phyloP scores from a whole-genome alignment of 768 basidiomycete species.

The Heimioporus sp. region DNA sequence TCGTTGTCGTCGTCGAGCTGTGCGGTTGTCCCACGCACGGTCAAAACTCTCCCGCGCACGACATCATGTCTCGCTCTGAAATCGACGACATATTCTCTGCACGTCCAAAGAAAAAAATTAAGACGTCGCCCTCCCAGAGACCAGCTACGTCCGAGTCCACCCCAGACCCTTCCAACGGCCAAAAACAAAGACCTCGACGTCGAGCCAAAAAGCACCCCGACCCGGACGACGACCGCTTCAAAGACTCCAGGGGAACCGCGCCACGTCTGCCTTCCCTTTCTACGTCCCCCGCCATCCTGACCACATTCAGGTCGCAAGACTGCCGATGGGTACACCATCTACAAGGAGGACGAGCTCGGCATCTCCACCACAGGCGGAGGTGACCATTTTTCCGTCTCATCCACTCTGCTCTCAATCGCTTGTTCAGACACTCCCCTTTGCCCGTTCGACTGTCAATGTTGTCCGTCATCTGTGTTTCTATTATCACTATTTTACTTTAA shows the following conservation, averaged over 20 bases:
- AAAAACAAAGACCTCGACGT: slow-evolving; percentile 33
- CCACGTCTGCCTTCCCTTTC: slow-evolving; percentile 49
- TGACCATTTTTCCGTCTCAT: slow-evolving; percentile 33
- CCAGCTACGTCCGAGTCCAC: slow-evolving; percentile 46
- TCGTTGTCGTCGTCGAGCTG: slow-evolving; percentile 18
- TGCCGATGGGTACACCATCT: slow-evolving; percentile 76
- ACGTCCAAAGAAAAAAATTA: slow-evolving; percentile 44
- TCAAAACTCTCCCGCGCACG: slow-evolving; percentile 12
- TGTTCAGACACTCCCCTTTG: slow-evolving; percentile 72
- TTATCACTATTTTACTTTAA: not conserved
- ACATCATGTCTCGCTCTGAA: slow-evolving; percentile 57
- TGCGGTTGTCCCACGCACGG: slow-evolving; percentile 16
- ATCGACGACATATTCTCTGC: slow-evolving; percentile 83
- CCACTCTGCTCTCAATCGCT: slow-evolving; percentile 7
- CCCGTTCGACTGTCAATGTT: slow-evolving; percentile 89
- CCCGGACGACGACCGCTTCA: slow-evolving; percentile 51
- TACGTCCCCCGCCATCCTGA: slow-evolving; percentile 9
- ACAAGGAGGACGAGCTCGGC: slow-evolving; percentile 81
- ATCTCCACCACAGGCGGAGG: slow-evolving; percentile 70
- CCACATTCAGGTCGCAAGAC: slow-evolving; percentile 63
- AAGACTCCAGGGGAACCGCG: slow-evolving; percentile 72
- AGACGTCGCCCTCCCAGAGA: not conserved
- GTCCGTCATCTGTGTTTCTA: slow-evolving; percentile 43
- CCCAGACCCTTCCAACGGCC: slow-evolving; percentile 54
- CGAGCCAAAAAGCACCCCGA: slow-evolving; percentile 27